Conservation (phyloP, 192 early-diverging fungal species). For the Coemansia sp. region DNA sequence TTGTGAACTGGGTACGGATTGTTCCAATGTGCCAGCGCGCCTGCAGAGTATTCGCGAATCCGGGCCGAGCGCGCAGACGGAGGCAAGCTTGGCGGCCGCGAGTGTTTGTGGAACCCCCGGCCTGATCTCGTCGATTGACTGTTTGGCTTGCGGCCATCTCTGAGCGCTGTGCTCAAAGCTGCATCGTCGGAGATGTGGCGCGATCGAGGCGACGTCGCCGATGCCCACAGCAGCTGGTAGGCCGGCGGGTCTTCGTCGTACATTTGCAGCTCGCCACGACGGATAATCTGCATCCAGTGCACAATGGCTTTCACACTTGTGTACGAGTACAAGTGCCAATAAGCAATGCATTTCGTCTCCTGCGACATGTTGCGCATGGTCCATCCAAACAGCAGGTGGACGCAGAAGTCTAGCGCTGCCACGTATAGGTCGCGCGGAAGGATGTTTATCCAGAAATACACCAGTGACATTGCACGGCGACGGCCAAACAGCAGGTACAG, state of each 20-base stretch:
- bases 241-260: slow-evolving; percentile 80
- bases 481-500: slow-evolving; percentile 87
- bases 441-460: slow-evolving; percentile 83
- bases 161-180: no score
- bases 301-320: slow-evolving; percentile 90
- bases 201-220: not conserved
- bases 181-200: not conserved
- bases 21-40: slow-evolving; percentile 51
- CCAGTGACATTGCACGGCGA: slow-evolving; percentile 74
- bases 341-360: slow-evolving; percentile 74
- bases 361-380: slow-evolving; percentile 63
- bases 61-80: slow-evolving; percentile 15
- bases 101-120: slow-evolving; percentile 9
- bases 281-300: slow-evolving; percentile 96
- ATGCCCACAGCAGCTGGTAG: slow-evolving; percentile 43
- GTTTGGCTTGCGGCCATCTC: not conserved
- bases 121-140: not conserved
- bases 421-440: slow-evolving; percentile 74
- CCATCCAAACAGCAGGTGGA: slow-evolving; percentile 86
- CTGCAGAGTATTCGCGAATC: slow-evolving; percentile 70
- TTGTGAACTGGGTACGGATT: slow-evolving; percentile 58
- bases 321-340: slow-evolving; percentile 85
- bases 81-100: slow-evolving; percentile 24
- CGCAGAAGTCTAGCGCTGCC: slow-evolving; percentile 67
- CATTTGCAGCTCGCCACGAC: slow-evolving; percentile 84